phyloP scores from a whole-genome alignment of 139 green algal genomes.

The Tetraselmis striata region DNA sequence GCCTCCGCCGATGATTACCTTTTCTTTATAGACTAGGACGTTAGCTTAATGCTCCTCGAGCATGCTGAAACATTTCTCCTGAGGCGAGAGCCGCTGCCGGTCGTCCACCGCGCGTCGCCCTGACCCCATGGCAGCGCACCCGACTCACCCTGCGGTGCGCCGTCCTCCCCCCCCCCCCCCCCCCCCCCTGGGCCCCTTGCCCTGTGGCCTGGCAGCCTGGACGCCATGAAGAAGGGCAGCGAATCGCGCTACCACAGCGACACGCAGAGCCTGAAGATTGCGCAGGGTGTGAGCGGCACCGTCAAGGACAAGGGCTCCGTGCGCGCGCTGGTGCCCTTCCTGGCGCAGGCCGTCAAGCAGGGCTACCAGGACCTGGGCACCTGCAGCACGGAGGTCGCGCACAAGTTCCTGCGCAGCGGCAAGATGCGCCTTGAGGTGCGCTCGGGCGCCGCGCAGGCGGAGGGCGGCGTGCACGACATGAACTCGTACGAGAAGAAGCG shows the following conservation, averaged over 20 bases:
- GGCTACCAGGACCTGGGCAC: constrained; percentile 90
- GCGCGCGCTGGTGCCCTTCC: constrained; percentile 62
- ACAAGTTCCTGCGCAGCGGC: constrained; percentile 49
- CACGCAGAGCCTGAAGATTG: constrained; percentile 90
- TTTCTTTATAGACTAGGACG: not conserved
- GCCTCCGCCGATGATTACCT: not conserved
- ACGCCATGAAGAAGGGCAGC: constrained; percentile 93
- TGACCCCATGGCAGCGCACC: no score
- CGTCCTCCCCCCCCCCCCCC: no score
- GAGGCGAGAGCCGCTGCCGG: not conserved
- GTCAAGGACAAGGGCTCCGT: constrained; percentile 92
- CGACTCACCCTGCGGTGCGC: no score
- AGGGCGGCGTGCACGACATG: constrained; percentile 93
- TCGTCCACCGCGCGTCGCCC: no score
- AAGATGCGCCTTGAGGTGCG: constrained; percentile 70
- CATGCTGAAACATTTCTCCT: not conserved
- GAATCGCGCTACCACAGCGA: constrained; percentile 89
- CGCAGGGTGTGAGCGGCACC: constrained; percentile 89
- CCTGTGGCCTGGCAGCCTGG: constrained; percentile 75
- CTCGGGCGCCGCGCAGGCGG: constrained; percentile 68
- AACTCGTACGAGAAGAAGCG: constrained; percentile 79
- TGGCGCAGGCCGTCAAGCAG: constrained; percentile 85
- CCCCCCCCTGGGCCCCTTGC: no score
- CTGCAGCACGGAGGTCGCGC: constrained; percentile 41
- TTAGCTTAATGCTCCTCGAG: not conserved